Evolutionary conservation across 2,329 filamentous ascomycete species (phyloP).

Genomic region (Aspergillus viridinutans): DNA sequence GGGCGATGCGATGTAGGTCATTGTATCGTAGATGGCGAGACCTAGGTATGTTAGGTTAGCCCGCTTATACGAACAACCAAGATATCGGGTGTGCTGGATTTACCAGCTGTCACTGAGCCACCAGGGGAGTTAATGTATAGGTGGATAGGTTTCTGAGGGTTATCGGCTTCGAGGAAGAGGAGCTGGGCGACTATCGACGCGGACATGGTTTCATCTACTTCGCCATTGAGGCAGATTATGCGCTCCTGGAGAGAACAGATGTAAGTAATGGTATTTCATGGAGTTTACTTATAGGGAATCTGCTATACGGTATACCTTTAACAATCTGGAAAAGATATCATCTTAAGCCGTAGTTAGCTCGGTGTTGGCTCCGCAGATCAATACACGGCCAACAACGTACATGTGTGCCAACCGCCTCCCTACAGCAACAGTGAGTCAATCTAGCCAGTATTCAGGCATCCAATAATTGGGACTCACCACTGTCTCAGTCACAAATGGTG

Average conservation of each 20-base stretch:
- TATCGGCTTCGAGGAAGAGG: slow-evolving; percentile 95
- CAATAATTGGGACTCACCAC: slow-evolving; percentile 43
- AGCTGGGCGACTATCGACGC: slow-evolving; percentile 95
- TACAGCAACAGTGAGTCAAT: slow-evolving; percentile 35
- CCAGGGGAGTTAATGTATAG: slow-evolving; percentile 98
- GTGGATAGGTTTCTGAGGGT: slow-evolving; percentile 88
- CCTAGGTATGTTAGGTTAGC: slow-evolving; percentile 17
- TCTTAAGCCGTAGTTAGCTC: slow-evolving; percentile 45
- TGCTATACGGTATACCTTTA: slow-evolving; percentile 63
- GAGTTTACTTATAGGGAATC: slow-evolving; percentile 17
- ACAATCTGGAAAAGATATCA: slow-evolving; percentile 76
- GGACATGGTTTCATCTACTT: slow-evolving; percentile 83
- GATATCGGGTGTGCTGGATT: slow-evolving; percentile 5
- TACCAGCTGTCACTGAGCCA: slow-evolving; percentile 79
- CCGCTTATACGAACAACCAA: neutral
- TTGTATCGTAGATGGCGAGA: slow-evolving; percentile 94
- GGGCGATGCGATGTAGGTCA: slow-evolving; percentile 91
- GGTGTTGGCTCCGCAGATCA: neutral
- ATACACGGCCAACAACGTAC: slow-evolving; percentile 47
- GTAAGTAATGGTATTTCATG: neutral
- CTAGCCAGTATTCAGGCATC: neutral
- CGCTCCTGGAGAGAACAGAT: slow-evolving; percentile 62
- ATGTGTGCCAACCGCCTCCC: slow-evolving; percentile 74
- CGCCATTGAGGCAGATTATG: slow-evolving; percentile 88
- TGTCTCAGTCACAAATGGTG: slow-evolving; percentile 53